Conservation (phyloP, 1,284 basidiomycete species). For the Irpex sp. region DNA sequence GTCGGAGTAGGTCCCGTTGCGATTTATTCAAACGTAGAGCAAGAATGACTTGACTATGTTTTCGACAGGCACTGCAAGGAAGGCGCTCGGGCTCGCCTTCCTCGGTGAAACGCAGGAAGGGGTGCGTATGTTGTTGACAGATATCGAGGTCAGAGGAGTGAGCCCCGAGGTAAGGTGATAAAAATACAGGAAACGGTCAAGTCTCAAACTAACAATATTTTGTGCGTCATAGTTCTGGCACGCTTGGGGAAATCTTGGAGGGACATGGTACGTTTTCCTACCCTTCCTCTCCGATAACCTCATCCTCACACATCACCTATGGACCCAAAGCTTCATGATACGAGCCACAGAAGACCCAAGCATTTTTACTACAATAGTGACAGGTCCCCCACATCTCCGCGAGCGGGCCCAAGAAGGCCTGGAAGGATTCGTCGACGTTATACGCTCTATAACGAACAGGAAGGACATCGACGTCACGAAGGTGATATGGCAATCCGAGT, state of each 20-base stretch:
- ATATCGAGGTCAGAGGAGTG: slow-evolving; percentile 25
- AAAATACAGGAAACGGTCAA: neutral
- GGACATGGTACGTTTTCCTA: slow-evolving; percentile 15
- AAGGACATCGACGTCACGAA: neutral
- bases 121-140: slow-evolving; percentile 25
- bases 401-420: neutral
- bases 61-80: slow-evolving; percentile 21
- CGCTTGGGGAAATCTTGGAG: slow-evolving; percentile 1
- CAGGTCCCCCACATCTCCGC: neutral
- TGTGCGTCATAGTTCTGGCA: slow-evolving; percentile 11
- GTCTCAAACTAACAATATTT: slow-evolving; percentile 12
- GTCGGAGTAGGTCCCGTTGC: slow-evolving; percentile 19
- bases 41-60: neutral
- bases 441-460: neutral
- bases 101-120: slow-evolving; percentile 27
- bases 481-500: neutral
- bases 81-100: slow-evolving; percentile 25
- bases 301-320: neutral
- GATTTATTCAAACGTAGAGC: neutral
- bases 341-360: neutral
- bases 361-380: neutral
- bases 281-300: neutral
- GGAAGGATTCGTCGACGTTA: neutral
- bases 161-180: slow-evolving; percentile 12
- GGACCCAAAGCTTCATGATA: neutral